Conservation (phyloP, 2,329 filamentous ascomycete genomes). For the Lachnellula willkommii region DNA sequence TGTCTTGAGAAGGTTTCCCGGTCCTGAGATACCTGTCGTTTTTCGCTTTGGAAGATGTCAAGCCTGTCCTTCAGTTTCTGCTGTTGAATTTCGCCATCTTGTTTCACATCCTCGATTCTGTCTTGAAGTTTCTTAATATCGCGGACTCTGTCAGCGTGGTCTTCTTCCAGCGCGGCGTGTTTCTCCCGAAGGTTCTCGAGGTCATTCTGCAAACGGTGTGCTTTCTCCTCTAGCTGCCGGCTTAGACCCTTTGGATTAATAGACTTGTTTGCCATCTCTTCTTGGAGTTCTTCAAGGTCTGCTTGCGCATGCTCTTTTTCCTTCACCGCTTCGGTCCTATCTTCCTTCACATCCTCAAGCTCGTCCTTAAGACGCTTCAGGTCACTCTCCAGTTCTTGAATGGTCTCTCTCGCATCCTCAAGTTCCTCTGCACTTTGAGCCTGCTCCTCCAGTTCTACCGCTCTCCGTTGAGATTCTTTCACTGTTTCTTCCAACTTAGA, state of each 20-base stretch:
- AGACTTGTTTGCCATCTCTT: slow-evolving; percentile 75
- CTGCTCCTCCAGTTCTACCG: slow-evolving; percentile 53
- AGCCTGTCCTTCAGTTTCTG: slow-evolving; percentile 37
- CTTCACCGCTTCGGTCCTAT: slow-evolving; percentile 46
- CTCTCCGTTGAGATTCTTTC: slow-evolving; percentile 48
- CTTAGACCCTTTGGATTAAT: slow-evolving; percentile 69
- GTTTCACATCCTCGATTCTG: slow-evolving; percentile 35
- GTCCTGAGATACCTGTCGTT: slow-evolving; percentile 5
- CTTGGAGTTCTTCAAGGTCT: slow-evolving; percentile 62
- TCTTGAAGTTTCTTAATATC: slow-evolving; percentile 37
- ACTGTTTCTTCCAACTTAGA: slow-evolving; percentile 54
- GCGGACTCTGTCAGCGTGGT: slow-evolving; percentile 40
- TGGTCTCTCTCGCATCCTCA: slow-evolving; percentile 52
- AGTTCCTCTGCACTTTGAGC: slow-evolving; percentile 47
- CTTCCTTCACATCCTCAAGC: slow-evolving; percentile 49
- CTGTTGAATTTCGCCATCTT: slow-evolving; percentile 27
- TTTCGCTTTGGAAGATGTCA: slow-evolving; percentile 30
- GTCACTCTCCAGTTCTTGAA: slow-evolving; percentile 52
- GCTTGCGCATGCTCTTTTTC: slow-evolving; percentile 54
- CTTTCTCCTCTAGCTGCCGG: slow-evolving; percentile 69
- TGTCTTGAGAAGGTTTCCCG: slow-evolving; percentile 25
- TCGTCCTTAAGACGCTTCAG: slow-evolving; percentile 50
- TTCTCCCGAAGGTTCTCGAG: slow-evolving; percentile 48
- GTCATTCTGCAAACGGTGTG: slow-evolving; percentile 61
- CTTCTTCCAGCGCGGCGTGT: slow-evolving; percentile 36